Percentiles rank a stretch among this genome's conserved stretches.
Conservation (phyloP, 345 rosid genomes). For the Arabidopsis thaliana region DNA sequence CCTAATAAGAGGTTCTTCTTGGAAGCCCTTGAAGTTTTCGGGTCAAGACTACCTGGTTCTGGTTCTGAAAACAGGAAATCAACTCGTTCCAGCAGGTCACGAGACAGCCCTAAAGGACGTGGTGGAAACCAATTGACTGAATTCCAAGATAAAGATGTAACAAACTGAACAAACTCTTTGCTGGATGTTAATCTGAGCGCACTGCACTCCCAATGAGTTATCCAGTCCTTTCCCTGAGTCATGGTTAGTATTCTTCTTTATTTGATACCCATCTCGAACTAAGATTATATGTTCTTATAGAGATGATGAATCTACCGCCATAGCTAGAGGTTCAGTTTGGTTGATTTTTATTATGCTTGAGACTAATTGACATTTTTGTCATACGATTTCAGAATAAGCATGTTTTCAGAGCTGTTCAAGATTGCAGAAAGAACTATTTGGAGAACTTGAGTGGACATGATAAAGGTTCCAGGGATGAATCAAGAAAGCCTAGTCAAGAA, state of each 20-base stretch:
- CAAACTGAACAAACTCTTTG: not conserved
- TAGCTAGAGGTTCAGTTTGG: conserved; percentile 1
- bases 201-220: not conserved
- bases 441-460: conserved; percentile 20
- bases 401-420: conserved; percentile 20
- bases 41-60: conserved; percentile 50
- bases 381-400: conserved; percentile 17
- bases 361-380: conserved; percentile 10
- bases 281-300: not conserved
- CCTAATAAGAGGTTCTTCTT: conserved; percentile 87
- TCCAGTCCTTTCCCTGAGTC: conserved; percentile 9
- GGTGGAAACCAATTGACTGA: conserved; percentile 19
- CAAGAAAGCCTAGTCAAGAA: conserved; percentile 2
- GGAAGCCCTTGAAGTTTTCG: conserved; percentile 77
- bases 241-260: conserved; percentile 16
- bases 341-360: conserved; percentile 3
- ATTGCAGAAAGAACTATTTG: conserved; percentile 12
- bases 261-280: not conserved
- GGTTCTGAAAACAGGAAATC: conserved; percentile 42
- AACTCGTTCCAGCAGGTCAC: conserved; percentile 35
- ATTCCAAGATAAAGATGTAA: conserved; percentile 4
- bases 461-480: conserved; percentile 7
- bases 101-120: conserved; percentile 7
- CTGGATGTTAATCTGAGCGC: conserved; percentile 15
- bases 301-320: conserved; percentile 7